Conservation (phyloP, 176 grass and related monocot genomes). For the Carex scoparia region DNA sequence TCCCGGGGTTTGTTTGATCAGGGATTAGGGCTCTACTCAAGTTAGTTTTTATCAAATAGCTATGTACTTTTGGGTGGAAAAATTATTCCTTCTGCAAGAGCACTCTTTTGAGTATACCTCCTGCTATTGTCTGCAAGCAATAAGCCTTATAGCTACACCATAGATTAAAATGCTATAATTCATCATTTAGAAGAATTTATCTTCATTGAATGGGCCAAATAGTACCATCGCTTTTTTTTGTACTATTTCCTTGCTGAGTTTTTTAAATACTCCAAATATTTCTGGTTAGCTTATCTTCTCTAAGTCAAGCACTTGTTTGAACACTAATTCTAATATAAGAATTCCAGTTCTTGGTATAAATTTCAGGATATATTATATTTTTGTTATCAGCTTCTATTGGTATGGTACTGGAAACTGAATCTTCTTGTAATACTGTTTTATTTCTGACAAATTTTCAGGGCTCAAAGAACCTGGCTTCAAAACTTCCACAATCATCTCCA, state of each 20-base stretch:
- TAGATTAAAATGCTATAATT: not conserved
- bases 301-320: not conserved
- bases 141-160: not conserved
- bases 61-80: not conserved
- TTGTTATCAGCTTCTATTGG: not conserved
- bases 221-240: not conserved
- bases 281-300: not conserved
- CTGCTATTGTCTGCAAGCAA: not conserved
- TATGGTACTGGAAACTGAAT: not conserved
- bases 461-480: conserved; percentile 5
- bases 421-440: conserved; percentile 10
- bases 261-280: not conserved
- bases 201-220: not conserved
- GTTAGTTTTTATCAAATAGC: not conserved
- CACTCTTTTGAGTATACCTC: not conserved
- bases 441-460: not conserved
- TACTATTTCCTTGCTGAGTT: not conserved
- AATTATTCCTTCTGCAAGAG: not conserved
- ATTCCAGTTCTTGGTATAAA: not conserved
- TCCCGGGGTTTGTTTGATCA: not conserved
- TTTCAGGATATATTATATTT: not conserved
- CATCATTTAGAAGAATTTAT: not conserved
- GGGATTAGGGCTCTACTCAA: not conserved
- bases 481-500: not conserved
- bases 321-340: not conserved